Evolutionary conservation across 768 basidiomycete species (phyloP).

Genomic region (Pulveroboletus frians): DNA sequence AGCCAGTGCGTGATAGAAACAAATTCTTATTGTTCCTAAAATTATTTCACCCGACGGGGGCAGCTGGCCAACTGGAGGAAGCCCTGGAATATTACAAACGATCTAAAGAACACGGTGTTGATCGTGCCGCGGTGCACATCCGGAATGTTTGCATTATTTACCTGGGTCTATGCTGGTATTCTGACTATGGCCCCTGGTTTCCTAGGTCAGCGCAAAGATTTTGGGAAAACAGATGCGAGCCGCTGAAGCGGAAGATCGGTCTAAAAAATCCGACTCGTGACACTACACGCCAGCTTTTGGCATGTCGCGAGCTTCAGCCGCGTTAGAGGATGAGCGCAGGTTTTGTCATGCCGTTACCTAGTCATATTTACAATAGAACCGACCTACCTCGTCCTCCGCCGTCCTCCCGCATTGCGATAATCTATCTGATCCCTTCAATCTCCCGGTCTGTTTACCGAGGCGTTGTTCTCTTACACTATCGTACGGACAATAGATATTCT

Average conservation of each 20-base stretch:
- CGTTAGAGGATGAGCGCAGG: slow-evolving; percentile 4
- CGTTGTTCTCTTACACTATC: slow-evolving; percentile 16
- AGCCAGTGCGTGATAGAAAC: slow-evolving; percentile 56
- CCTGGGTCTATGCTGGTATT: slow-evolving; percentile 15
- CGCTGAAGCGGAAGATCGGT: slow-evolving; percentile 27
- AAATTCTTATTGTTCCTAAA: slow-evolving; percentile 34
- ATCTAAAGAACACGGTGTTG: slow-evolving; percentile 71
- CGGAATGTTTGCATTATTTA: slow-evolving; percentile 56
- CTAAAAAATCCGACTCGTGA: slow-evolving; percentile 29
- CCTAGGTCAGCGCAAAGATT: slow-evolving; percentile 77
- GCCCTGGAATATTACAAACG: slow-evolving; percentile 78
- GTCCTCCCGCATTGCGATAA: slow-evolving; percentile 8
- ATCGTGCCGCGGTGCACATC: slow-evolving; percentile 77
- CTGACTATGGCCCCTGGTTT: slow-evolving; percentile 13
- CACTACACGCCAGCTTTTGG: background rate
- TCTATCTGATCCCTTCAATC: slow-evolving; percentile 26
- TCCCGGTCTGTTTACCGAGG: slow-evolving; percentile 23
- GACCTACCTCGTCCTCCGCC: slow-evolving; percentile 7
- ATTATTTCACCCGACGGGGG: slow-evolving; percentile 25
- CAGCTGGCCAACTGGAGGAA: slow-evolving; percentile 77
- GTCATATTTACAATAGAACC: slow-evolving; percentile 8
- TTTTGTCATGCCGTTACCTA: slow-evolving; percentile 15
- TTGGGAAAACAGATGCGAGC: slow-evolving; percentile 54
- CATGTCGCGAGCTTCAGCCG: slow-evolving; percentile 2
- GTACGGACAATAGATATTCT: slow-evolving; percentile 18